Conservation (phyloP, 495 filamentous ascomycete genomes). For the Hyaloscypha hepaticicola region DNA sequence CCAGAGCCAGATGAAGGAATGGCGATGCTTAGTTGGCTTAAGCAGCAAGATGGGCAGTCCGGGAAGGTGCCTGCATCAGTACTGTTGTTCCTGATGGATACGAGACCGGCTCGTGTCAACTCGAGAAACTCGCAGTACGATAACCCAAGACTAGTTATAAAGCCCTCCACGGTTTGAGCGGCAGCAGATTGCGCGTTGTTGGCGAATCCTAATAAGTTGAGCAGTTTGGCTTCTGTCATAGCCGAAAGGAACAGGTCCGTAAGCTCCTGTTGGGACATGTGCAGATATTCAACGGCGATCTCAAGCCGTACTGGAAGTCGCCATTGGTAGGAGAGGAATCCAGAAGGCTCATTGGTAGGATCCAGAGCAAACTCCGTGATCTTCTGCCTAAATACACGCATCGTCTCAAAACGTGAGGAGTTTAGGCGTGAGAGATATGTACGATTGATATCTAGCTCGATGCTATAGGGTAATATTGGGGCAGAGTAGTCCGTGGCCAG, state of each 20-base stretch:
- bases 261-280: conserved; percentile 3
- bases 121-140: too few species aligned
- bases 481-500: neutral
- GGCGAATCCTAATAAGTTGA: too few species aligned
- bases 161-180: too few species aligned
- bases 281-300: conserved; percentile 12
- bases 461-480: neutral
- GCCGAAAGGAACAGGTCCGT: neutral
- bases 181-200: too few species aligned
- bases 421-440: neutral
- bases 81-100: too few species aligned
- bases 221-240: too few species aligned
- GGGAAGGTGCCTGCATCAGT: too few species aligned
- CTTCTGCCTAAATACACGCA: conserved; percentile 4
- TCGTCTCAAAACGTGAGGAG: conserved; percentile 2
- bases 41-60: too few species aligned
- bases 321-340: neutral
- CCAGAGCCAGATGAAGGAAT: too few species aligned
- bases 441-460: neutral
- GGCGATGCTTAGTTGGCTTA: too few species aligned
- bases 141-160: too few species aligned
- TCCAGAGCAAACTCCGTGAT: conserved; percentile 6
- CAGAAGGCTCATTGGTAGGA: neutral
- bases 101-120: too few species aligned
- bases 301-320: conserved; percentile 2